A percentile compares a stretch with the other conserved stretches of the same genome.
Conservation (phyloP, 495 filamentous ascomycete species). For the Choiromyces venosus region DNA sequence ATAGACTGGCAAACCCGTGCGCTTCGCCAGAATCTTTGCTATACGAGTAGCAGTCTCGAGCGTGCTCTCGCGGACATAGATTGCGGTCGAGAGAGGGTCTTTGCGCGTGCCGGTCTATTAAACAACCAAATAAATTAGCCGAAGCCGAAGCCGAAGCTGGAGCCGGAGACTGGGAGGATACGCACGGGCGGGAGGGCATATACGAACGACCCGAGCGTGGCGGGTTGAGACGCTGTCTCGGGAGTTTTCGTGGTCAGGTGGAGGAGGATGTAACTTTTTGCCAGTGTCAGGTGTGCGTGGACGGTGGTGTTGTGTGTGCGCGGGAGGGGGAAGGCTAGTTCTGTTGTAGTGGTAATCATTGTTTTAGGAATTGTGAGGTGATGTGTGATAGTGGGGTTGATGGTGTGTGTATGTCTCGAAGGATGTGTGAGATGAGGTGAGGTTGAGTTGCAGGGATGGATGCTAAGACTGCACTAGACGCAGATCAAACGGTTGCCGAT, state of each 20-base stretch:
- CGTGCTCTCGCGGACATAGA: slow-evolving; percentile 67
- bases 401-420: background rate
- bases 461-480: background rate
- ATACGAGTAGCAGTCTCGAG: slow-evolving; percentile 80
- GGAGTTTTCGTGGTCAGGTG: slow-evolving; percentile 69
- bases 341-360: slow-evolving; percentile 43
- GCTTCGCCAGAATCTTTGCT: slow-evolving; percentile 72
- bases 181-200: slow-evolving; percentile 86
- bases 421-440: background rate
- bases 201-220: slow-evolving; percentile 75
- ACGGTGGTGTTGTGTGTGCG: slow-evolving; percentile 69
- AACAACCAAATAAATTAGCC: slow-evolving; percentile 10
- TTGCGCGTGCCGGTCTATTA: slow-evolving; percentile 51
- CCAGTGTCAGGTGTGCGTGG: slow-evolving; percentile 68
- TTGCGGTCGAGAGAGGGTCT: slow-evolving; percentile 67
- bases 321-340: slow-evolving; percentile 74
- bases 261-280: slow-evolving; percentile 60
- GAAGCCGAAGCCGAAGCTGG: background rate
- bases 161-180: slow-evolving; percentile 9
- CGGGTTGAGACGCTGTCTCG: slow-evolving; percentile 51
- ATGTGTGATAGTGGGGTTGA: too few relatives aligned
- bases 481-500: background rate
- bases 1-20: slow-evolving; percentile 66
- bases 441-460: background rate
- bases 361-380: slow-evolving; percentile 5